A percentile compares a stretch with the other conserved stretches of the same genome.
Evolutionary conservation across 208 protist genomes (phyloP).

Genomic region (Vickermania ingenoplastis): DNA sequence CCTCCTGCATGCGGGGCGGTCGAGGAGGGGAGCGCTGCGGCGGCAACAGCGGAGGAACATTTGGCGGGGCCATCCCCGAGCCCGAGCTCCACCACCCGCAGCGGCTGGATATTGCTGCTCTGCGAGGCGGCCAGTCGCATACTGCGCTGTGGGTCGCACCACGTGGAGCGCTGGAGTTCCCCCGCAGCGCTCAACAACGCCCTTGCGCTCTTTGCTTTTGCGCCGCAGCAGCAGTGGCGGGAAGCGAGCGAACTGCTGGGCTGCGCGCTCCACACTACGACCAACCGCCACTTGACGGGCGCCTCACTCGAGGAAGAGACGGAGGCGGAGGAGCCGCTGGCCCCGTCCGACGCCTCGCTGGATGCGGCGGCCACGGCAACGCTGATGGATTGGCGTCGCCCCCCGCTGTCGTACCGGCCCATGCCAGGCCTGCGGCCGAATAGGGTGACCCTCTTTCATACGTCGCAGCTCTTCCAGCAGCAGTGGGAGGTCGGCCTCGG

Average conservation of each 20-base stretch:
- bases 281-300: too few species aligned
- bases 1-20: neutral
- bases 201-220: conserved; percentile 28
- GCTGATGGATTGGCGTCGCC: neutral
- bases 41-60: too few species aligned
- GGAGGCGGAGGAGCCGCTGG: neutral
- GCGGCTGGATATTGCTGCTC: too few species aligned
- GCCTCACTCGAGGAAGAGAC: neutral
- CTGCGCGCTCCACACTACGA: conserved; percentile 3
- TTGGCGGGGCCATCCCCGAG: too few species aligned
- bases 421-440: neutral
- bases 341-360: too few species aligned
- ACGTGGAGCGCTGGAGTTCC: conserved; percentile 20
- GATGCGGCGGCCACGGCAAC: too few species aligned
- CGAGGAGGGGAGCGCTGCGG: neutral
- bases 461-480: neutral
- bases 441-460: conserved; percentile 9
- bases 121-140: neutral
- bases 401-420: neutral
- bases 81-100: too few species aligned
- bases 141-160: neutral
- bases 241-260: conserved; percentile 43
- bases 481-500: conserved; percentile 5
- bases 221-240: conserved; percentile 17
- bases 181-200: conserved; percentile 50